A percentile compares a stretch with the other conserved stretches of the same genome.
These are phyloP conservation scores for Mollisiaceae sp. DNA, from an alignment of 2,329 filamentous ascomycete species.

Conservation along the genomic window DNA sequence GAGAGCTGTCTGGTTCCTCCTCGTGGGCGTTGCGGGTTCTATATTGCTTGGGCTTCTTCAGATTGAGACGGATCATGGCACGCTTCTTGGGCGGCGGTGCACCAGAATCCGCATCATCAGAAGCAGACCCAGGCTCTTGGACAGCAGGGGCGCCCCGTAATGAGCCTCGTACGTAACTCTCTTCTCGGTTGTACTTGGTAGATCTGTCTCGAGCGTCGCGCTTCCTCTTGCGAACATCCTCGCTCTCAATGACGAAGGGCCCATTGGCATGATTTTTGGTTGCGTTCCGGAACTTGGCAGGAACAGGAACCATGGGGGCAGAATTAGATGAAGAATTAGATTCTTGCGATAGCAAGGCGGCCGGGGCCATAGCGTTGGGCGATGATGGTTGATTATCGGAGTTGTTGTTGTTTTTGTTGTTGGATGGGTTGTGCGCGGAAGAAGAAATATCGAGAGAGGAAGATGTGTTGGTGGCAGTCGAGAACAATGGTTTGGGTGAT, in stretches of 20 bases:
- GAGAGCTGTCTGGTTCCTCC: constrained; percentile 56
- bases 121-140: constrained; percentile 10
- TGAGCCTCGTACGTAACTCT: constrained; percentile 1
- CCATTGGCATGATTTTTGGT: not conserved
- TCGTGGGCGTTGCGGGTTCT: not conserved
- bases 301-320: not conserved
- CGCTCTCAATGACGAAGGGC: constrained; percentile 15
- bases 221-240: constrained; percentile 27
- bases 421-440: constrained; percentile 9
- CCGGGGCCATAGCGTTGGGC: constrained; percentile 26
- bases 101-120: constrained; percentile 2
- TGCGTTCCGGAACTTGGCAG: constrained; percentile 10
- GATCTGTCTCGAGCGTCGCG: constrained; percentile 38
- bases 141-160: not conserved
- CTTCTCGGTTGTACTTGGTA: constrained; percentile 25
- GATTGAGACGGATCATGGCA: not conserved
- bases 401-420: constrained; percentile 2
- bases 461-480: constrained; percentile 28
- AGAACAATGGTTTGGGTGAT: constrained; percentile 39
- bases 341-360: constrained; percentile 21
- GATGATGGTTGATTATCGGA: constrained; percentile 26
- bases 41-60: constrained; percentile 10
- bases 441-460: constrained; percentile 11
- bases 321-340: constrained; percentile 16
- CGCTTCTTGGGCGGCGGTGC: constrained; percentile 22